Percentiles rank a stretch among this genome's conserved stretches.
Conservation (phyloP, 257 asterid species). For the Solanum rostratum region DNA sequence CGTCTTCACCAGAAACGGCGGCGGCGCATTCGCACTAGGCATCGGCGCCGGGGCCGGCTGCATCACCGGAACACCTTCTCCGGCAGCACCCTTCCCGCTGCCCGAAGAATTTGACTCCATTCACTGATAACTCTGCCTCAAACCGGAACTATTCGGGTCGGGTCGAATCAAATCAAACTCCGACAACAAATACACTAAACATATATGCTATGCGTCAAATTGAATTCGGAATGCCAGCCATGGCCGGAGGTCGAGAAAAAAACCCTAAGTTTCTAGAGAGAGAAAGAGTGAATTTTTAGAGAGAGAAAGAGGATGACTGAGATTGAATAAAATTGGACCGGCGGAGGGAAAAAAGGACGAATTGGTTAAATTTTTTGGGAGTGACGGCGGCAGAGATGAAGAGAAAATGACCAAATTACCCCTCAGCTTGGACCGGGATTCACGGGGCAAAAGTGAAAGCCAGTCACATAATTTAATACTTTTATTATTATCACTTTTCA, state of each 20-base stretch:
- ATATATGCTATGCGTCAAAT: not conserved
- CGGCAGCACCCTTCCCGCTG: not conserved
- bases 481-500: too few species aligned
- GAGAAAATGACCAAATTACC: not conserved
- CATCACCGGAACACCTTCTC: not conserved
- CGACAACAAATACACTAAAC: not conserved
- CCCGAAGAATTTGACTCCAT: not conserved
- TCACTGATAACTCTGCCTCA: not conserved
- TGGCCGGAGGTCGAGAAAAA: not conserved
- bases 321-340: not conserved
- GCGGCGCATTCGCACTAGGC: slow-evolving; percentile 8
- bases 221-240: not conserved
- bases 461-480: not conserved
- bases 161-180: not conserved
- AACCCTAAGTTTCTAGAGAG: not conserved
- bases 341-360: not conserved
- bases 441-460: not conserved
- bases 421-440: not conserved
- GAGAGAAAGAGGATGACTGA: not conserved
- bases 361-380: not conserved
- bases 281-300: not conserved
- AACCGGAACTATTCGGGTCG: not conserved
- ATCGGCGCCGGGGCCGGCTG: slow-evolving; percentile 10
- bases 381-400: not conserved
- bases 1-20: slow-evolving; percentile 15